Base-by-base conservation (phyloP, 2,329 filamentous ascomycete species). In the Penicillium psychrosexuale region DNA sequence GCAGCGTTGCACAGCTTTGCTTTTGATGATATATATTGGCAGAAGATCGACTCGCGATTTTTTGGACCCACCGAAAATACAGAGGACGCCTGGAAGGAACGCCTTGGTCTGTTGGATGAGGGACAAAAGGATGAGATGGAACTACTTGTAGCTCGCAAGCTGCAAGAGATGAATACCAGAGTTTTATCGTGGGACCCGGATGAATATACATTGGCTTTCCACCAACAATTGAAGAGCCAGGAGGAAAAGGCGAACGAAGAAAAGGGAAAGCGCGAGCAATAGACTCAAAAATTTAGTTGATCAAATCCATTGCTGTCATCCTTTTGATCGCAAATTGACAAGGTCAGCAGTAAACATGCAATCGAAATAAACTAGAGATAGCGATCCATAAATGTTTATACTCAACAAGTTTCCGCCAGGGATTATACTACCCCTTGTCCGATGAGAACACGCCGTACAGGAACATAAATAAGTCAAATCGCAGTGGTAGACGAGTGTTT, bases 61-160 rank as follows among this genome's bases (percentile, higher is more conserved):
- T 47, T 27, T n/a, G 31, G 44, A 8, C 30, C 44, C n/a, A 12
- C 31, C 15, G 9, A 47, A 13, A 3, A 17, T 12, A 9, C 11
- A 5, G 31, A 24, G 31, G 22, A 13, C 12, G 8, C 13, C 24
- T 47, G 44, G 44, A 56, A 52, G 31, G 28, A 47, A 8, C 43
- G 43, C 40, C 19, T 51, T 7, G 13, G 5, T 17, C 19, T 57
- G 5, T 28, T 57, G 24, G 44, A 37, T 28, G 31, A 40, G 5
- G 13, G 51, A 11, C 51, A 55, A 51, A 42, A 3, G n/a, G 15
- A n/a, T 17, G 47, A 57, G 31, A 57, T 57, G 51, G 55, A 57
- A 12, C 15, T 8, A 31, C 30, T 45, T 2, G 38, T 55, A 13
- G 13, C 11, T 11, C 12, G 30, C 6, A 57, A 57, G 15, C 6